Conservation (phyloP, 257 asterid species). For the Linaria vulgaris region DNA sequence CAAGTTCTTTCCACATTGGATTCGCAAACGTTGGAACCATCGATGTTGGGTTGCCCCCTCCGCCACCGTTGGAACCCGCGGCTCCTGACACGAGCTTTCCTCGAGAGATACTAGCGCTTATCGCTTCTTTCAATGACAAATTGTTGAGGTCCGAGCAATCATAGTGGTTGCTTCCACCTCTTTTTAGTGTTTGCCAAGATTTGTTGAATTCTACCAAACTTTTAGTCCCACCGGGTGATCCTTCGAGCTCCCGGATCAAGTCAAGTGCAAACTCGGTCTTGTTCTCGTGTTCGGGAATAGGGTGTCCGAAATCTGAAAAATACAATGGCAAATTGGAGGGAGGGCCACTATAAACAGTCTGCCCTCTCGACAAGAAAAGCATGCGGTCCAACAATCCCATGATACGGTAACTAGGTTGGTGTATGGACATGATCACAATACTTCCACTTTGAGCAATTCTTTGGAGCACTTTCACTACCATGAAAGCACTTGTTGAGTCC, state of each 20-base stretch:
- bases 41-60: conserved; percentile 25
- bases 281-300: conserved; percentile 72
- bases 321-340: conserved; percentile 50
- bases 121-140: conserved; percentile 61
- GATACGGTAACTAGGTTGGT: conserved; percentile 79
- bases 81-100: conserved; percentile 78
- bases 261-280: conserved; percentile 70
- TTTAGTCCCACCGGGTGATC: conserved; percentile 68
- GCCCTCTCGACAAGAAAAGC: conserved; percentile 69
- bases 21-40: conserved; percentile 63
- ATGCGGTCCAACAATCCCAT: conserved; percentile 59
- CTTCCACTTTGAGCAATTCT: conserved; percentile 84
- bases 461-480: conserved; percentile 81
- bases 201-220: conserved; percentile 62
- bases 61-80: conserved; percentile 23
- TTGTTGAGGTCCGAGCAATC: conserved; percentile 7
- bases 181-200: conserved; percentile 50
- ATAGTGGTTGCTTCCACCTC: conserved; percentile 17
- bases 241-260: conserved; percentile 71
- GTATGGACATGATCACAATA: conserved; percentile 74
- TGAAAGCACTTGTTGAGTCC: conserved; percentile 83
- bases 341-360: conserved; percentile 74
- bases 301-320: conserved; percentile 73
- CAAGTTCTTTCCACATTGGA: conserved; percentile 60
- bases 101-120: conserved; percentile 66